Evolutionary conservation across 805 yeast genomes (phyloP).

Genomic region (Candida sonorensis): DNA sequence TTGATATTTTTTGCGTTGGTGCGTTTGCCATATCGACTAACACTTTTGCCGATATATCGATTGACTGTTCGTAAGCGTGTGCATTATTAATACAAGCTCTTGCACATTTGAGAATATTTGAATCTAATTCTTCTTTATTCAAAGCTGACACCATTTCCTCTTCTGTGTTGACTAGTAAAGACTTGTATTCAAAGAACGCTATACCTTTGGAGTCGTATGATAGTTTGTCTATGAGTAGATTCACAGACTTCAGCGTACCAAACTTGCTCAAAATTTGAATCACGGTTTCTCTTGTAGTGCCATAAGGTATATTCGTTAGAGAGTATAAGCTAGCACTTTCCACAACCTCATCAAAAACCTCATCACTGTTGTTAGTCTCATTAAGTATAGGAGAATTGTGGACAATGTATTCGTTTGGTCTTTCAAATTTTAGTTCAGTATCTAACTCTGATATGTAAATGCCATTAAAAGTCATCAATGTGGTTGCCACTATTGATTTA

Average conservation of each 20-base stretch:
- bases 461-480: constrained; percentile 38
- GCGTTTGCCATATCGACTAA: constrained; percentile 11
- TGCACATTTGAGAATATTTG: constrained; percentile 28
- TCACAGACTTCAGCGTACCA: constrained; percentile 34
- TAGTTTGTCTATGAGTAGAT: constrained; percentile 39
- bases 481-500: constrained; percentile 47
- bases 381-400: constrained; percentile 39
- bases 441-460: constrained; percentile 26
- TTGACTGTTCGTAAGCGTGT: constrained; percentile 15
- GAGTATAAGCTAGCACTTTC: constrained; percentile 19
- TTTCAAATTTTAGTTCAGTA: constrained; percentile 24
- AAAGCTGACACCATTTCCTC: constrained; percentile 27
- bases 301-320: constrained; percentile 37
- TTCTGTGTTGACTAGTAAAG: constrained; percentile 9
- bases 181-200: constrained; percentile 44
- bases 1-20: constrained; percentile 8
- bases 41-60: constrained; percentile 14
- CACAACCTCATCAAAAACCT: constrained; percentile 34
- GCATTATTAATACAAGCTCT: constrained; percentile 31
- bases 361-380: constrained; percentile 28
- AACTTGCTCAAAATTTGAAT: constrained; percentile 33
- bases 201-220: constrained; percentile 49
- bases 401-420: constrained; percentile 41
- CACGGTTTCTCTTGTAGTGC: constrained; percentile 36
- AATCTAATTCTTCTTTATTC: constrained; percentile 30